A percentile compares a stretch with the other conserved stretches of the same genome.
phyloP scores from a whole-genome alignment of 2,329 filamentous ascomycete genomes.

The Cytospora leucostoma region DNA sequence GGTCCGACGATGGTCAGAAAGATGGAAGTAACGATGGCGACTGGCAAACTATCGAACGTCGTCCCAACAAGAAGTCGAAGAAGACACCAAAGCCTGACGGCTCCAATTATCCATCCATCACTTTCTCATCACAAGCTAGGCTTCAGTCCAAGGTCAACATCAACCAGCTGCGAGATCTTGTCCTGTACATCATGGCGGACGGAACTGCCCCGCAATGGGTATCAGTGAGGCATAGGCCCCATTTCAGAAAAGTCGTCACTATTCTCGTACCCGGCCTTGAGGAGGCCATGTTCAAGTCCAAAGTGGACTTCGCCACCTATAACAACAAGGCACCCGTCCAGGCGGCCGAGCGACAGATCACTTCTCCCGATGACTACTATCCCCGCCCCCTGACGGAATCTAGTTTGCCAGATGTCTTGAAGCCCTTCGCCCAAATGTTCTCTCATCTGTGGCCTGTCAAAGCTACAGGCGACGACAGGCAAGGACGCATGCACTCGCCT shows the following conservation, averaged over 20 bases:
- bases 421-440: conserved; percentile 79
- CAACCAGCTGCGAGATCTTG: conserved; percentile 62
- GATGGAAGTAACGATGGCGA: conserved; percentile 37
- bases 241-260: conserved; percentile 78
- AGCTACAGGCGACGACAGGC: conserved; percentile 81
- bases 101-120: conserved; percentile 60
- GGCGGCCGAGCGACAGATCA: conserved; percentile 40
- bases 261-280: conserved; percentile 93
- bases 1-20: conserved; percentile 19
- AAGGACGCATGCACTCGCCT: conserved; percentile 81
- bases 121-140: conserved; percentile 58
- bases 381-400: conserved; percentile 55
- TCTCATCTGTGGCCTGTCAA: conserved; percentile 85
- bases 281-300: conserved; percentile 79
- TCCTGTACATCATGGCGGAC: conserved; percentile 68
- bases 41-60: conserved; percentile 55
- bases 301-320: conserved; percentile 52
- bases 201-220: conserved; percentile 67
- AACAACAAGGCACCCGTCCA: conserved; percentile 37
- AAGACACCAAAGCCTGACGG: conserved; percentile 59
- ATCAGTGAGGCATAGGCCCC: conserved; percentile 60
- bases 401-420: conserved; percentile 54
- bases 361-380: conserved; percentile 61
- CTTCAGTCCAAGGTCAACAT: conserved; percentile 64
- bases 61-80: conserved; percentile 59